A percentile compares a stretch with the other conserved stretches of the same genome.
These are phyloP conservation scores for Alnus rubra DNA, from an alignment of 306 rosid species.

Conservation along the genomic window DNA sequence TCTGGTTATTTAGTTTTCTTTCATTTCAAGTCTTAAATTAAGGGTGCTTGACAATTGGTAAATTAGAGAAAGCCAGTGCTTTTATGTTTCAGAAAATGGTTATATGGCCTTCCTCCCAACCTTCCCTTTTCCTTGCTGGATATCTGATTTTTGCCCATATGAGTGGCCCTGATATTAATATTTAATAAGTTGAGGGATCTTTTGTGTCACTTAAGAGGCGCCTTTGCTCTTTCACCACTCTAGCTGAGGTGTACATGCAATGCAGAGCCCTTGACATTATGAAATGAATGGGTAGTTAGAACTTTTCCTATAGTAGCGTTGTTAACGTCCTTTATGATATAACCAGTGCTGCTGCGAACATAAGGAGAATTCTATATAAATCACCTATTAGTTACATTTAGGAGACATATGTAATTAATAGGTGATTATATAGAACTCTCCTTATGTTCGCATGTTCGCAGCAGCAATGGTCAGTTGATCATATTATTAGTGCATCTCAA, in stretches of 20 bases:
- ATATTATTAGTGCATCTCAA: too few species aligned
- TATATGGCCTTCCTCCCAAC: neutral
- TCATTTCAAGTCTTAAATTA: neutral
- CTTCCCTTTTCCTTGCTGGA: neutral
- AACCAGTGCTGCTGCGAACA: neutral
- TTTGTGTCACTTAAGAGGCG: neutral
- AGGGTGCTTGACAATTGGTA: conserved; percentile 7
- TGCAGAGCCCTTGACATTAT: neutral
- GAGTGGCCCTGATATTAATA: neutral
- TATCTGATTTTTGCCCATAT: neutral
- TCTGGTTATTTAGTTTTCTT: neutral
- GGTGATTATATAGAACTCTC: too few species aligned
- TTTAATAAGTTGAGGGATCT: neutral
- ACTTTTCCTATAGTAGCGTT: neutral
- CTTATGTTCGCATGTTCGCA: too few species aligned
- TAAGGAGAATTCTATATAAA: neutral
- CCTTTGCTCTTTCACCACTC: neutral
- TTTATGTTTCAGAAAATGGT: neutral
- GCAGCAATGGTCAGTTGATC: neutral
- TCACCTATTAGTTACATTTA: neutral
- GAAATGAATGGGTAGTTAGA: neutral
- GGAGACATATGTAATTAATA: too few species aligned
- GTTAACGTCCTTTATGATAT: neutral
- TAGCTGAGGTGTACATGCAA: neutral
- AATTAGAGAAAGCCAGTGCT: neutral